These are phyloP conservation scores for Henckelia pumila DNA, from an alignment of 257 asterid genomes.

Conservation along the genomic window DNA sequence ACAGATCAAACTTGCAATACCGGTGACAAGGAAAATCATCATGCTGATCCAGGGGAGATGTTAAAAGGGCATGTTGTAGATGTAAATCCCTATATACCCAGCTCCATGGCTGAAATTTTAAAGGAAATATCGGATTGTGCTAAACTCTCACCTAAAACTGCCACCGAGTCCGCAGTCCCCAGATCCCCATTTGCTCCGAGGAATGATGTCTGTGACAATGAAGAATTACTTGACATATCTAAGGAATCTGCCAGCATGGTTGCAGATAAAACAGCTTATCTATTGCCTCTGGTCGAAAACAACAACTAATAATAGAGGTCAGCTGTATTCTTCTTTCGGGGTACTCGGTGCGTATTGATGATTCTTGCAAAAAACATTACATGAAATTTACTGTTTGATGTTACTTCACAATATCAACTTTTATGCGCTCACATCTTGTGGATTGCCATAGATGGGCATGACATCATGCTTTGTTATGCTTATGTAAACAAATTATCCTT, in stretches of 20 bases:
- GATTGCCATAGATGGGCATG: background rate
- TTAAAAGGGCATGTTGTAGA: constrained; percentile 13
- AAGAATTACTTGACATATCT: constrained; percentile 28
- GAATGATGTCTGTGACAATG: constrained; percentile 25
- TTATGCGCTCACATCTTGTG: background rate
- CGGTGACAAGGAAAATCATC: constrained; percentile 32
- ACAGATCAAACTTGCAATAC: constrained; percentile 20
- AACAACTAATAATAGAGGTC: constrained; percentile 8
- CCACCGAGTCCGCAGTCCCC: constrained; percentile 23
- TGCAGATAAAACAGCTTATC: constrained; percentile 26
- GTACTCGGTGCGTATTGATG: background rate
- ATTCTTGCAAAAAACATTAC: constrained; percentile 13
- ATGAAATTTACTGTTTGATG: background rate
- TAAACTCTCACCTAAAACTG: constrained; percentile 11
- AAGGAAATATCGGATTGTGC: constrained; percentile 22
- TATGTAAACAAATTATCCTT: no score
- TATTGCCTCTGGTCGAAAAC: constrained; percentile 29
- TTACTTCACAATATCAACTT: background rate
- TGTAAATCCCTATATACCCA: constrained; percentile 16
- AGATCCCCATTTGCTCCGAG: constrained; percentile 46
- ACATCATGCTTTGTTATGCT: background rate
- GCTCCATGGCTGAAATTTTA: constrained; percentile 25
- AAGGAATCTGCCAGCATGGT: constrained; percentile 26
- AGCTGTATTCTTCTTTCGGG: constrained; percentile 4
- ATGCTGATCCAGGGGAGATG: constrained; percentile 23